Base-by-base conservation (phyloP, 1,284 basidiomycete genomes). In the Fomitopsis schrenkii region DNA sequence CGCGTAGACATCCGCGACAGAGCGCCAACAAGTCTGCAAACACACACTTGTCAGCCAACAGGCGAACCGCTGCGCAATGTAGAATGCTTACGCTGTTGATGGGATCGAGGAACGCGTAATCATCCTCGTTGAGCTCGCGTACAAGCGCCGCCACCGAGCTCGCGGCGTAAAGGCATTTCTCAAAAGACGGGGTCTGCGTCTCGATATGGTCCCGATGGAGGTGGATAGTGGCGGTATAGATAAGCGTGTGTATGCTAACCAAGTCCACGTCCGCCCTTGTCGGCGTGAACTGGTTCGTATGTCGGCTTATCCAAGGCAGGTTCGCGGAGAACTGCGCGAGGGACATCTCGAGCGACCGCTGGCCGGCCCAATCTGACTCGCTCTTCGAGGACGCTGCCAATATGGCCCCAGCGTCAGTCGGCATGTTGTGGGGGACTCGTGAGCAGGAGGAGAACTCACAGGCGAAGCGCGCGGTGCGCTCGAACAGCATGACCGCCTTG, bases 31-130 rank as follows among this genome's bases (percentile, higher is more conserved):
- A 6, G 77, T 72, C 76, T 79, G 30, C 15, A 40, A 14, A 60
- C 5, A 30, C 55, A 59, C 17, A 33, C 4, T 26, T 38, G 55
- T 68, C 60, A 68, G 63, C 46, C 35, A 5, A 9, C 22, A 36
- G n/a, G 26, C 19, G 4, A 2, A 12, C 30, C 15, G 22, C 28
- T 15, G 57, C 8, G n/a, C n/a, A 48, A 55, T 17, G 15, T 14
- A 19, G 15, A 17, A 17, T 30, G 69, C 66, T 57, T 61, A 83
- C 83, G 42, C 77, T 77, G 28, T 82, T 72, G 55, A 82, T 77
- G 15, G 83, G 83, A 71, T 84, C 82, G 35, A 86, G 68, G 62
- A 76, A 79, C 58, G 76, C 74, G 68, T 81, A 86, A 64, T 85
- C 83, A 17, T 70, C 75, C 22, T 81, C 80, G 58, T 69, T 71